Evolutionary conservation across 2,329 filamentous ascomycete genomes (phyloP), one percentile per base, ranked within the genome.

Genomic region (Periconia sp.): DNA sequence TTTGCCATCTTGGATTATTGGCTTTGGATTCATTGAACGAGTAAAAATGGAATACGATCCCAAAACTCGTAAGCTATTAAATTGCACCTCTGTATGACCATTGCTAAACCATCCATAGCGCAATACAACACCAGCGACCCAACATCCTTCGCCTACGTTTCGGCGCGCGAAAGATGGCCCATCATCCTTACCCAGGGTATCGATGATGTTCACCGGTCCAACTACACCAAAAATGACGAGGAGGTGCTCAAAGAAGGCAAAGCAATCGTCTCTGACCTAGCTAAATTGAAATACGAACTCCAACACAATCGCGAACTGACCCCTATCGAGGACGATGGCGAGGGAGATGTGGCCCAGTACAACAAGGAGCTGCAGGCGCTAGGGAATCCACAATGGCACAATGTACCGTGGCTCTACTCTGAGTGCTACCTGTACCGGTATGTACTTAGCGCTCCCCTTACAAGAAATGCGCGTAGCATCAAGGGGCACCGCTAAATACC

Each of bases 391-490:
- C 86, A 83, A 45, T 99, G 94, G 94, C 88, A 93, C 69, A 82
- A 88, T 58, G 85, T 88, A 6, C 84, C 92, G 6, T 99, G 94
- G 94, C 82, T 99, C 1, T 99, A 85, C 74, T 81, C 88, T 23
- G 94, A 99, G 78, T 97, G 94, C 79, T 97, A 97, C 74, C 82
- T 99, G 54, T 97, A 93, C 78, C 82, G 89, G 86, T 88, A 77
- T 49, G 68, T 66, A 37, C 11, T 37, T n/a, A 53, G 27, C 1
- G 9, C 30, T n/a, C 23, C 13, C n/a, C 15, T 14, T 3, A 11
- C 6, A n/a, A 5, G 3, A 11, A 37, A 11, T 13, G 33, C 11
- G 11, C 15, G 11, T 11, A 11, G 33, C 3, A n/a, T n/a, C 3
- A 37, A 37, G 15, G 33, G 15, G 15, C 11, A 37, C 33, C 33